These are phyloP conservation scores for Candida sp. DNA, from an alignment of 1,139 yeast genomes.

Conservation along the genomic window DNA sequence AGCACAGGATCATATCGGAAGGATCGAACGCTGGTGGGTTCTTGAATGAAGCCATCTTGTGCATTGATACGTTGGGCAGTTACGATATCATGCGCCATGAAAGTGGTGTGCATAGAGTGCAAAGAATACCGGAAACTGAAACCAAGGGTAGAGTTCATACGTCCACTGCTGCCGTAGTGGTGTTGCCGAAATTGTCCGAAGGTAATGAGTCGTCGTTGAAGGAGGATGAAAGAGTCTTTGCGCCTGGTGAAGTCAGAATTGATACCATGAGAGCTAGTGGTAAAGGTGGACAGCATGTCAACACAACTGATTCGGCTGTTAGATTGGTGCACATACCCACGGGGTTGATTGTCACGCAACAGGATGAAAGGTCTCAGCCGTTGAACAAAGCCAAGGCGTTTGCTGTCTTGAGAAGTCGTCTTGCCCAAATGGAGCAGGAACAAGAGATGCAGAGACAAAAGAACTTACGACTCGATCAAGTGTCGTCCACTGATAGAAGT, in stretches of 20 bases:
- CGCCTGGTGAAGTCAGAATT: constrained; percentile 86
- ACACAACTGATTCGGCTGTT: constrained; percentile 97
- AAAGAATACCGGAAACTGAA: constrained; percentile 92
- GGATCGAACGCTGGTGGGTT: constrained; percentile 65
- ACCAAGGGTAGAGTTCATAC: constrained; percentile 95
- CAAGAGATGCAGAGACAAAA: constrained; percentile 70
- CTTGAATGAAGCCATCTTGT: constrained; percentile 76
- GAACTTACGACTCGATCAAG: constrained; percentile 78
- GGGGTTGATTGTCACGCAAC: constrained; percentile 88
- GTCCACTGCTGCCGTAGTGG: constrained; percentile 95
- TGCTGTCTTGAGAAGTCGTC: constrained; percentile 75
- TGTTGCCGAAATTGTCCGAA: constrained; percentile 76
- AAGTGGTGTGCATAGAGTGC: constrained; percentile 97
- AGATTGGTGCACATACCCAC: constrained; percentile 92
- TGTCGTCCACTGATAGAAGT: constrained; percentile 85
- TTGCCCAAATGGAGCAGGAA: constrained; percentile 80
- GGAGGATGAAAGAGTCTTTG: constrained; percentile 75
- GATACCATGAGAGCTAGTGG: constrained; percentile 99
- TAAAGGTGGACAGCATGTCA: constrained; percentile 98
- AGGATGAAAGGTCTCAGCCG: constrained; percentile 96
- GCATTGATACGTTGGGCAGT: constrained; percentile 77
- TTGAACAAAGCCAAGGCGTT: constrained; percentile 94
- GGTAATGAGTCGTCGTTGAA: constrained; percentile 60
- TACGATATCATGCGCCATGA: constrained; percentile 79
- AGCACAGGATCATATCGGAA: constrained; percentile 59